Percentiles rank a stretch among this genome's conserved stretches.
Evolutionary conservation across 495 filamentous ascomycete genomes (phyloP).

Genomic region (Schizothecium vesticola): DNA sequence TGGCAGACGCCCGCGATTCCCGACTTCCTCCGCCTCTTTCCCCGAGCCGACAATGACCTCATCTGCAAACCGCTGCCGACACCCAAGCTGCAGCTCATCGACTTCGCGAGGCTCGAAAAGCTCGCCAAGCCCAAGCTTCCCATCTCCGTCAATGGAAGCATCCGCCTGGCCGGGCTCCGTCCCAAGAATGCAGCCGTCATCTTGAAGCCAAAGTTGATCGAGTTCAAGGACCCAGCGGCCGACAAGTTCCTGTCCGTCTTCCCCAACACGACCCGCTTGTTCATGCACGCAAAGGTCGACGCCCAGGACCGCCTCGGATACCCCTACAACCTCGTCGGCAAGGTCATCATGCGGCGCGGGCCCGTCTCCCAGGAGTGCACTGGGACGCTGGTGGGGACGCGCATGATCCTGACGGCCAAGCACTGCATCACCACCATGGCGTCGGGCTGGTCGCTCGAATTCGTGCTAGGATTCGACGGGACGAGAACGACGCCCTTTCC

Average conservation of each 20-base stretch:
- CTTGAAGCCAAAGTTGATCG: neutral
- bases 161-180: neutral
- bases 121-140: neutral
- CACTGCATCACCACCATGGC: neutral
- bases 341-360: slow-evolving; percentile 1
- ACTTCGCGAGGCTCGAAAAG: neutral
- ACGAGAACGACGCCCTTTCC: neutral
- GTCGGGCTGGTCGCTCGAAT: neutral
- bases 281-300: neutral
- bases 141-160: neutral
- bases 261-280: neutral
- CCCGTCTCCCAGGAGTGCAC: neutral
- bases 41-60: neutral
- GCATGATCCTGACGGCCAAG: neutral
- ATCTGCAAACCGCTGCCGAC: neutral
- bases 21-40: neutral
- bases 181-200: neutral
- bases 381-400: neutral
- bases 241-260: neutral
- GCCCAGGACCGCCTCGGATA: neutral
- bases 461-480: neutral
- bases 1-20: neutral
- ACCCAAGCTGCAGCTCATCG: neutral
- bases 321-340: neutral
- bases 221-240: neutral